These are phyloP conservation scores for Neurospora sp. DNA, from an alignment of 495 filamentous ascomycete genomes.

Conservation along the genomic window DNA sequence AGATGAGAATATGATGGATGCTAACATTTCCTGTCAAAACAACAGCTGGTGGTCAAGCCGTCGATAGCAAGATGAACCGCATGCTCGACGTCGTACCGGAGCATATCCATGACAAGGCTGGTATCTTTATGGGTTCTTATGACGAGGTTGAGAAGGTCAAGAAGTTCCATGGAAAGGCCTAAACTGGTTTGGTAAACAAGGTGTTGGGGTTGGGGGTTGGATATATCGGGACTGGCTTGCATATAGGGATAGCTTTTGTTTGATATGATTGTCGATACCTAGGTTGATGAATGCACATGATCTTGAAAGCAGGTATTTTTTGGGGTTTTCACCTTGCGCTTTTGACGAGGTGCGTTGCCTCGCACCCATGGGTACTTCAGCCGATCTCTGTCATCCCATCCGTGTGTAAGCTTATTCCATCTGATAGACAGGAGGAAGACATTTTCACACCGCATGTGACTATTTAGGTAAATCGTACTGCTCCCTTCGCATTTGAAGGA, in stretches of 20 bases:
- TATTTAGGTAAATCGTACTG: too few relatives aligned
- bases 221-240: background rate
- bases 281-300: background rate
- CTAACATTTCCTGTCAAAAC: constrained; percentile 6
- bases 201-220: background rate
- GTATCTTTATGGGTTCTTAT: constrained; percentile 91
- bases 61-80: constrained; percentile 78
- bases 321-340: background rate
- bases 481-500: too few relatives aligned
- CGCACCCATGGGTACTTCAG: background rate
- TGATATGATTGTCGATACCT: background rate
- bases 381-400: background rate
- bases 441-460: background rate
- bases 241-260: background rate
- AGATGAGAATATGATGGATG: background rate
- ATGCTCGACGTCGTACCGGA: constrained; percentile 87
- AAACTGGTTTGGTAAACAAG: background rate
- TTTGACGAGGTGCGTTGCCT: background rate
- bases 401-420: background rate
- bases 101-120: constrained; percentile 89
- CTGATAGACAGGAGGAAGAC: background rate
- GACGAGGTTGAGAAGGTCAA: constrained; percentile 96
- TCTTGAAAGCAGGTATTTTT: background rate
- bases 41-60: constrained; percentile 76
- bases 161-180: constrained; percentile 33